phyloP scores from a whole-genome alignment of 2,329 filamentous ascomycete genomes.

The Colletotrichum liriopes region DNA sequence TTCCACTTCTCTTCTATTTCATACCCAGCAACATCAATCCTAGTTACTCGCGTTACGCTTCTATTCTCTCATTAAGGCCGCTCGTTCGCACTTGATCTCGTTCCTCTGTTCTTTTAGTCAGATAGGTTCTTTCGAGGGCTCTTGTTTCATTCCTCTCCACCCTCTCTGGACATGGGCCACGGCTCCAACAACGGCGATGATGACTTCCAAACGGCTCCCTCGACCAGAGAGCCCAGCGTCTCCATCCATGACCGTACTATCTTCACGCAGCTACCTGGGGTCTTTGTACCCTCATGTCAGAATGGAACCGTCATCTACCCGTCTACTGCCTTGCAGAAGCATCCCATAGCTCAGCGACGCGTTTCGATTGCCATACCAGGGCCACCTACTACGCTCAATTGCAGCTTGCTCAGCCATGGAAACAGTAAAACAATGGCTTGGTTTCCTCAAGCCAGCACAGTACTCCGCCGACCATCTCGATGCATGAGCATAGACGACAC shows the following conservation, averaged over 20 bases:
- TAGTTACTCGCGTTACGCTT: background rate
- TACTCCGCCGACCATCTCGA: slow-evolving; percentile 22
- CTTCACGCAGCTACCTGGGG: background rate
- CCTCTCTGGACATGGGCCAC: background rate
- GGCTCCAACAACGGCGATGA: background rate
- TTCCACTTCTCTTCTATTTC: background rate
- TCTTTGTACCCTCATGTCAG: slow-evolving; percentile 25
- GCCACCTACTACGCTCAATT: slow-evolving; percentile 31
- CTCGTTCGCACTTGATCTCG: background rate
- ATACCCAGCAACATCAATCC: background rate
- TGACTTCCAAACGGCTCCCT: background rate
- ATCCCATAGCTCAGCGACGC: background rate
- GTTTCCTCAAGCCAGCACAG: slow-evolving; percentile 13
- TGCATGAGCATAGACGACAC: slow-evolving; percentile 26
- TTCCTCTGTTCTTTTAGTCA: background rate
- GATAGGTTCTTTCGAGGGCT: background rate
- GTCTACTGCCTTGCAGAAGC: slow-evolving; percentile 3
- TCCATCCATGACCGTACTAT: background rate
- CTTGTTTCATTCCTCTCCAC: too few relatives aligned
- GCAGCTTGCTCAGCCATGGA: slow-evolving; percentile 32
- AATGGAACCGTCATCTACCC: slow-evolving; percentile 20
- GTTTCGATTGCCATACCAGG: slow-evolving; percentile 5
- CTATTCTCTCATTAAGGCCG: too few relatives aligned
- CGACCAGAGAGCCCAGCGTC: background rate
- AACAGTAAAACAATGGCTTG: background rate